These are phyloP conservation scores for Glaciozyma martinii DNA, from an alignment of 768 basidiomycete species.

Conservation along the genomic window DNA sequence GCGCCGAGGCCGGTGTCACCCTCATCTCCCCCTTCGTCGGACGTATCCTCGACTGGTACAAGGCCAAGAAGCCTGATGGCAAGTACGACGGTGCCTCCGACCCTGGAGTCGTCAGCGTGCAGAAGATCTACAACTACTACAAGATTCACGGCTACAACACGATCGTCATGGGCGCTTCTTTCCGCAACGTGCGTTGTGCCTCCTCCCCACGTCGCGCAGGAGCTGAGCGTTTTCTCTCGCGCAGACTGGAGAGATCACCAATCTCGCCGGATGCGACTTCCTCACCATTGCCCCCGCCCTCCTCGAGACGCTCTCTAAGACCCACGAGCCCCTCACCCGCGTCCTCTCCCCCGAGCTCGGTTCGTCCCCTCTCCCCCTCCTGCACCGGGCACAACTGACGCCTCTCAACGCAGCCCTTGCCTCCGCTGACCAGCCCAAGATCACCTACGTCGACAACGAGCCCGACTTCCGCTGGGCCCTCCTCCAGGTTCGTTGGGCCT, in stretches of 20 bases:
- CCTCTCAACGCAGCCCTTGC: slow-evolving; percentile 2
- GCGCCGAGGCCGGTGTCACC: slow-evolving; percentile 95
- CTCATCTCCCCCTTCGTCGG: slow-evolving; percentile 98
- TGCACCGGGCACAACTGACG: background rate
- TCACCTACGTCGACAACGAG: slow-evolving; percentile 81
- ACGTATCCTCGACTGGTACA: slow-evolving; percentile 95
- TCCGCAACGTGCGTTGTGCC: slow-evolving; percentile 73
- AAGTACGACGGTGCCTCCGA: slow-evolving; percentile 83
- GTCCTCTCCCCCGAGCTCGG: slow-evolving; percentile 61
- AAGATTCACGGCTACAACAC: slow-evolving; percentile 98
- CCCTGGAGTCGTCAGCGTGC: slow-evolving; percentile 91
- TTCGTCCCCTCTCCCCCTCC: slow-evolving; percentile 38
- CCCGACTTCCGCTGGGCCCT: slow-evolving; percentile 92
- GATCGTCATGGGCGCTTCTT: slow-evolving; percentile 99
- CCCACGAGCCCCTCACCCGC: slow-evolving; percentile 66
- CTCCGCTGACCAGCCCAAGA: slow-evolving; percentile 56
- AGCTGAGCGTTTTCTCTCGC: background rate
- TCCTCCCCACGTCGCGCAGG: background rate
- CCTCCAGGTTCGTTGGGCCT: slow-evolving; percentile 53
- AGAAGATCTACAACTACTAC: slow-evolving; percentile 98
- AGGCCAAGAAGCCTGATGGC: slow-evolving; percentile 71
- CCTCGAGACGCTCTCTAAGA: slow-evolving; percentile 85
- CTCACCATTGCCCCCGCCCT: slow-evolving; percentile 86
- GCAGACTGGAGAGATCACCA: slow-evolving; percentile 81
- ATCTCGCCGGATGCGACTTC: slow-evolving; percentile 94